Conservation (phyloP, 345 rosid species). For the Syzygium aqueum region DNA sequence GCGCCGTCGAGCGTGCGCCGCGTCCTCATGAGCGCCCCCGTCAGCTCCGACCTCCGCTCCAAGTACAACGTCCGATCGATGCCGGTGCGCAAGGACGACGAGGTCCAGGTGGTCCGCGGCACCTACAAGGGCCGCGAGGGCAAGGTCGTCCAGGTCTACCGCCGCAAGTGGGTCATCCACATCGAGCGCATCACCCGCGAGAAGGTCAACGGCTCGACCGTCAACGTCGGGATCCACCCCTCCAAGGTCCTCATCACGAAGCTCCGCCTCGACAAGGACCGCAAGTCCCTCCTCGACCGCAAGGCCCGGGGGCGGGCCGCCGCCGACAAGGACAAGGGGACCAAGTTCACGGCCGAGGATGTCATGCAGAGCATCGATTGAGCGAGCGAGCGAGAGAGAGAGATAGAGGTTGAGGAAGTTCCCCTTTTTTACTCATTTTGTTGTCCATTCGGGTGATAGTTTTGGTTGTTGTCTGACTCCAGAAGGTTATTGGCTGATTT, state of each 20-base stretch:
- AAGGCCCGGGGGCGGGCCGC: constrained; percentile 14
- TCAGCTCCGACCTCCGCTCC: constrained; percentile 9
- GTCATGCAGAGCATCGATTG: constrained; percentile 6
- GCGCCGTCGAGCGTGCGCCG: constrained; percentile 20
- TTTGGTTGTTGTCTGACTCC: neutral
- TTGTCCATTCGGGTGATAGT: neutral
- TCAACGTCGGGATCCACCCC: constrained; percentile 9
- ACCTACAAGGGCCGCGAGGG: constrained; percentile 16
- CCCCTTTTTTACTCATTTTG: neutral
- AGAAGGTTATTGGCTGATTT: neutral
- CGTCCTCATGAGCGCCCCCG: constrained; percentile 13
- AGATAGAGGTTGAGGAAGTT: neutral
- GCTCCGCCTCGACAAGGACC: constrained; percentile 11
- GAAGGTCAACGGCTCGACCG: constrained; percentile 17
- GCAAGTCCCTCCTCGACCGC: constrained; percentile 10
- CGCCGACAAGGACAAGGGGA: constrained; percentile 15
- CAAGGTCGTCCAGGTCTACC: constrained; percentile 15
- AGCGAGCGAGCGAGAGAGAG: neutral
- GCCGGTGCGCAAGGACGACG: constrained; percentile 19
- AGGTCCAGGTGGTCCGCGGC: constrained; percentile 12
- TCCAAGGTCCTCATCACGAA: constrained; percentile 15
- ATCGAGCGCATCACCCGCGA: constrained; percentile 16
- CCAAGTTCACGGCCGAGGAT: constrained; percentile 14
- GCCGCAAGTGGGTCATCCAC: constrained; percentile 19
- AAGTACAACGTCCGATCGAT: constrained; percentile 4